Evolutionary conservation across 768 basidiomycete genomes (phyloP), one percentile per base, ranked within the genome.

Genomic region (Suillus occidentalis): DNA sequence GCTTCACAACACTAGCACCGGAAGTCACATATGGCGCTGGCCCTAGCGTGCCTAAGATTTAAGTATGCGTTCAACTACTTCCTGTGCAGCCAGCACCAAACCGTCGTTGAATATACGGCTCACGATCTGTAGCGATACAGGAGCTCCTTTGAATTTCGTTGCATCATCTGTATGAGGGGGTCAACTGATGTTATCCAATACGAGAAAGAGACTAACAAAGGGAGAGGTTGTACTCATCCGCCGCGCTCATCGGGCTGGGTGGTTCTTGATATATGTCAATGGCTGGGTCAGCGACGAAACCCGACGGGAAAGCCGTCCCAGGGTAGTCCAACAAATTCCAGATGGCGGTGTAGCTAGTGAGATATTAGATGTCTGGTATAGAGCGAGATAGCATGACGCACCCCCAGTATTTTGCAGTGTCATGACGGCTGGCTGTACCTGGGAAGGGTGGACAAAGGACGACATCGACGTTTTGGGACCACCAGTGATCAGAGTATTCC

Each of bases 291-390:
- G 39, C 64, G 36, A 4, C 16, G 28, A 67, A 63, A 16, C 80
- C 78, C 28, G 76, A 76, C 6, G 81, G 81, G 71, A 82, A 78
- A 9, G 77, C 76, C 9, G 72, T 75, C 10, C 72, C 74, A 7
- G 80, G 75, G 62, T 80, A 81, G 67, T 82, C 81, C 16, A 78
- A 69, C 18, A 84, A 66, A 65, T 84, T 84, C 75, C 78, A 81
- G 36, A 80, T 67, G 14, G 73, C 76, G 0, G 82, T 81, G 63
- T 82, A 83, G 7, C 79, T 79, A 45, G n/a, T 22, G 47, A 57
- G 37, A 28, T 31, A 18, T 50, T 50, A 50, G 49, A 37, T 37
- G 39, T 42, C 74, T 74, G 62, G 10, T 40, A n/a, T 6, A 12
- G n/a, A 37, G 6, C 34, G 5, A 37, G 7, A 14, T 28, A n/a